Conservation (phyloP, 768 basidiomycete species). For the Lentinula edodes region DNA sequence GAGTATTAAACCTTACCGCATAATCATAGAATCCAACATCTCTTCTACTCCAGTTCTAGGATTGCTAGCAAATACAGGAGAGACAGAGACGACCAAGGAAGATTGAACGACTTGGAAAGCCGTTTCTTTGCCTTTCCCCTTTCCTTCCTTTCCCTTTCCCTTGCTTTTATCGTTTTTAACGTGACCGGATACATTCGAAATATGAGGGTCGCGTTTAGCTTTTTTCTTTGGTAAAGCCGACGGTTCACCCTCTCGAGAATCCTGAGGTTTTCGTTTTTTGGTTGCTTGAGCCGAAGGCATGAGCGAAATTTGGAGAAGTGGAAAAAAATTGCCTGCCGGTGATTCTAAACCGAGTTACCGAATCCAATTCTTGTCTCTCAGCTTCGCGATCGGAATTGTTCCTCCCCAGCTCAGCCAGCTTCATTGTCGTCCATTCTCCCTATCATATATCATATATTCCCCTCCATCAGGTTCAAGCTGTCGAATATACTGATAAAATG, state of each 20-base stretch:
- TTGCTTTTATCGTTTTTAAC: conserved; percentile 3
- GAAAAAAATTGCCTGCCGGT: neutral
- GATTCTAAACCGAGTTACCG: neutral
- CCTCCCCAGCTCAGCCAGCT: no score
- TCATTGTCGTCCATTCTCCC: no score
- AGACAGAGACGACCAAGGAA: conserved; percentile 66
- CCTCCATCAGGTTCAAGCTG: neutral
- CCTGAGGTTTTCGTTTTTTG: conserved; percentile 47
- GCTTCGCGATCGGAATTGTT: no score
- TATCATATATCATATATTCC: no score
- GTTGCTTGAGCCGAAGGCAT: conserved; percentile 11
- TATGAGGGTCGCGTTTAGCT: conserved; percentile 23
- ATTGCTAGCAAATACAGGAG: conserved; percentile 75
- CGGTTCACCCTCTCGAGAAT: conserved; percentile 12
- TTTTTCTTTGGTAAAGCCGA: conserved; percentile 28
- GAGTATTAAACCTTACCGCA: conserved; percentile 61
- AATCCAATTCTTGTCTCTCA: no score
- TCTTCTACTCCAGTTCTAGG: conserved; percentile 76
- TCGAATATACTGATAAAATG: neutral
- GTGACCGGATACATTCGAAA: neutral
- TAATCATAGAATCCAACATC: conserved; percentile 90
- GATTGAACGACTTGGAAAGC: conserved; percentile 63
- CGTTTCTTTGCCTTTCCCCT: conserved; percentile 27
- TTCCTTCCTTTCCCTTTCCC: conserved; percentile 38
- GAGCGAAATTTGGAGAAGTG: neutral